A percentile compares a stretch with the other conserved stretches of the same genome.
Evolutionary conservation across 495 filamentous ascomycete species (phyloP).

Genomic region (Ascobolus immersus): DNA sequence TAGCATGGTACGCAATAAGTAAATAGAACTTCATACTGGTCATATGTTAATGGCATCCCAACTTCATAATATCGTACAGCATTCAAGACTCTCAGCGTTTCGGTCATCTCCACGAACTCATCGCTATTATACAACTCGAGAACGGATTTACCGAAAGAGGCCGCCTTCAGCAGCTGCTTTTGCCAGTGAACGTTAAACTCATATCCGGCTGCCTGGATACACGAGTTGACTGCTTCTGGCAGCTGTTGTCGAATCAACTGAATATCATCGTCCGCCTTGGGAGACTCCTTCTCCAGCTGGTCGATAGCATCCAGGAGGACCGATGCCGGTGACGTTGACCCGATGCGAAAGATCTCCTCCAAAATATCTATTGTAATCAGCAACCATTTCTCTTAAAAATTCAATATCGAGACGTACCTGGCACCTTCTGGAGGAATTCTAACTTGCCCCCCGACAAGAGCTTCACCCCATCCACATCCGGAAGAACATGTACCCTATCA

Average conservation of each 20-base stretch:
- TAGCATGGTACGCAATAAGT: neutral
- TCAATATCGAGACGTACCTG: conserved; percentile 20
- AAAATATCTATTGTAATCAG: conserved; percentile 34
- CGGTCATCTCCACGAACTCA: conserved; percentile 96
- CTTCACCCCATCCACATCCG: conserved; percentile 70
- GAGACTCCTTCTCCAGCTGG: conserved; percentile 74
- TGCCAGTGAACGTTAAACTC: conserved; percentile 82
- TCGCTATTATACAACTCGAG: conserved; percentile 90
- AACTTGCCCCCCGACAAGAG: conserved; percentile 75
- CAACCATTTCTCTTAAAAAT: neutral
- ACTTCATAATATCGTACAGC: conserved; percentile 77
- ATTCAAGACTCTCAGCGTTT: conserved; percentile 75
- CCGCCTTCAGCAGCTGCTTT: conserved; percentile 80
- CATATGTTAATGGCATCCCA: conserved; percentile 72
- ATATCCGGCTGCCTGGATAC: conserved; percentile 70
- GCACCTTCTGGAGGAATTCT: conserved; percentile 85
- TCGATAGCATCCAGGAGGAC: conserved; percentile 79
- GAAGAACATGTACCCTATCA: conserved; percentile 62
- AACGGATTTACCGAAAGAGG: conserved; percentile 90
- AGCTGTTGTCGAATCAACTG: conserved; percentile 69
- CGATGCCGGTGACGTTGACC: conserved; percentile 65
- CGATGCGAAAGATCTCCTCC: conserved; percentile 67
- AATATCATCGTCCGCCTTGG: conserved; percentile 93
- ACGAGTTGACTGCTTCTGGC: conserved; percentile 74
- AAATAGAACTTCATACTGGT: conserved; percentile 31